These are phyloP conservation scores for Coffea eugenioides DNA, from an alignment of 257 asterid genomes.

Conservation along the genomic window DNA sequence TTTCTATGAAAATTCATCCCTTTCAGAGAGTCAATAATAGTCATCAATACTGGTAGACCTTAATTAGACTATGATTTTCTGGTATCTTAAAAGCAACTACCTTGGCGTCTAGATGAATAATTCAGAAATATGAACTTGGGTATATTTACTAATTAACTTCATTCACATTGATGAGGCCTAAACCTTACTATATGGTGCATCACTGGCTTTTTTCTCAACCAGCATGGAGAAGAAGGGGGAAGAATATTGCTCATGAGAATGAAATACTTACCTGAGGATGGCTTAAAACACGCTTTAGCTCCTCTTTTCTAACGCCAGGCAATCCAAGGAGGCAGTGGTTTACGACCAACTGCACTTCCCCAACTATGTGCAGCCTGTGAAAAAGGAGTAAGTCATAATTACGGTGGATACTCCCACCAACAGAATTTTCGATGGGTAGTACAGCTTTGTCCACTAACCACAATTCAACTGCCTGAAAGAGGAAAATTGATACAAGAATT, in stretches of 20 bases:
- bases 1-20: neutral
- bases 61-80: neutral
- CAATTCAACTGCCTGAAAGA: constrained; percentile 84
- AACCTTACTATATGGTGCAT: neutral
- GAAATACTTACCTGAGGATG: constrained; percentile 77
- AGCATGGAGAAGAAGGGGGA: constrained; percentile 1
- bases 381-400: constrained; percentile 84
- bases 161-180: neutral
- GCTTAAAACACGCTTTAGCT: constrained; percentile 72
- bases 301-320: constrained; percentile 81
- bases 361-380: constrained; percentile 92
- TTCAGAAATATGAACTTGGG: neutral
- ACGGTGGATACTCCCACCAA: constrained; percentile 94
- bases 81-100: neutral
- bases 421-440: constrained; percentile 91
- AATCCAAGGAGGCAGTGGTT: constrained; percentile 87
- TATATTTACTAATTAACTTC: neutral
- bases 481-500: constrained; percentile 9
- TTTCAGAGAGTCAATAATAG: neutral
- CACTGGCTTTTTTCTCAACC: neutral
- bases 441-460: constrained; percentile 98
- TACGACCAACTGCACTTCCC: constrained; percentile 78
- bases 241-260: neutral
- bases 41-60: neutral
- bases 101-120: neutral